phyloP scores from a whole-genome alignment of 2,329 filamentous ascomycete genomes.

The Epichloe sp. region DNA sequence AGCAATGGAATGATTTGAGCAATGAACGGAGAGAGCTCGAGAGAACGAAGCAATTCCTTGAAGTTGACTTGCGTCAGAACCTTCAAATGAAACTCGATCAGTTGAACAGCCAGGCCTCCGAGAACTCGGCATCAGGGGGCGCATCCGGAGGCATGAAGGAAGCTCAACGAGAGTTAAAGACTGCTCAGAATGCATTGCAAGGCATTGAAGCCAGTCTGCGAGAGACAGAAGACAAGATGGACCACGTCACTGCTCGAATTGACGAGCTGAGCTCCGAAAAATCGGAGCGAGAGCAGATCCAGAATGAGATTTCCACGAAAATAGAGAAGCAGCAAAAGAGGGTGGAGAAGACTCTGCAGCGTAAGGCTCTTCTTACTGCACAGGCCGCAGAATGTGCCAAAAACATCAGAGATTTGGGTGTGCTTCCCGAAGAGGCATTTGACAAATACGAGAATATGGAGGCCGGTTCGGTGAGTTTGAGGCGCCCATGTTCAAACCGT shows the following conservation, averaged over 20 bases:
- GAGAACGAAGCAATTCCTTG: slow-evolving; percentile 66
- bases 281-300: slow-evolving; percentile 53
- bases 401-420: slow-evolving; percentile 85
- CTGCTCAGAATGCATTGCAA: slow-evolving; percentile 54
- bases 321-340: slow-evolving; percentile 80
- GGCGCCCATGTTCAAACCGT: background rate
- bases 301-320: slow-evolving; percentile 61
- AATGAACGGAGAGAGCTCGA: slow-evolving; percentile 65
- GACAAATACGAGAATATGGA: slow-evolving; percentile 79
- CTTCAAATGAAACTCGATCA: slow-evolving; percentile 78
- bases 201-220: slow-evolving; percentile 55
- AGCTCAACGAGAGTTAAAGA: slow-evolving; percentile 68
- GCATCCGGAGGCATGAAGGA: slow-evolving; percentile 59
- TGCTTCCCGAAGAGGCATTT: slow-evolving; percentile 86
- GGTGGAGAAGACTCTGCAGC: slow-evolving; percentile 85
- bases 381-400: slow-evolving; percentile 71
- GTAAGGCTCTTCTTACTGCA: slow-evolving; percentile 65
- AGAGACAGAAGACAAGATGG: slow-evolving; percentile 64
- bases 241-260: slow-evolving; percentile 34
- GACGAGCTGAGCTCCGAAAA: slow-evolving; percentile 41
- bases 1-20: slow-evolving; percentile 64
- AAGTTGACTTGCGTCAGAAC: slow-evolving; percentile 81
- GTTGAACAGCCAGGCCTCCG: slow-evolving; percentile 62
- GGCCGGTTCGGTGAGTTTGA: slow-evolving; percentile 51
- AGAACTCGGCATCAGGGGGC: slow-evolving; percentile 48